Evolutionary conservation across 139 green algal genomes (phyloP).

Genomic region (Chlorella vulgaris): DNA sequence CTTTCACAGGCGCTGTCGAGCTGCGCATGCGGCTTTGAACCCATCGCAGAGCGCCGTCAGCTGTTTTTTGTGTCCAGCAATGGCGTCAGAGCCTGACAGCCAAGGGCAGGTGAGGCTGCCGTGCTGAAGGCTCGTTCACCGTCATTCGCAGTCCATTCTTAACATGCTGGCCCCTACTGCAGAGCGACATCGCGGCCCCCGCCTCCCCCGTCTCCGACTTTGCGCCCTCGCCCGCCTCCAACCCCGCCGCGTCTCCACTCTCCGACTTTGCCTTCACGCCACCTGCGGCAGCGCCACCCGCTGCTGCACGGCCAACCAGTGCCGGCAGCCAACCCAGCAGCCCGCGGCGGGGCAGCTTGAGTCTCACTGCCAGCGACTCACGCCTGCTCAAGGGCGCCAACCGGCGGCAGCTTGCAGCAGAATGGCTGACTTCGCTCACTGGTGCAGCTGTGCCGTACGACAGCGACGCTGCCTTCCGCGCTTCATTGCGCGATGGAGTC

Average conservation of each 20-base stretch:
- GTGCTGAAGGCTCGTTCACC: not conserved
- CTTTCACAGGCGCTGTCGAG: not conserved
- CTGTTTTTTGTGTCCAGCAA: not conserved
- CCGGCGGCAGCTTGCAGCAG: slow-evolving; percentile 41
- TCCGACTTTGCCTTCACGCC: slow-evolving; percentile 19
- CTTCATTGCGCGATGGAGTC: slow-evolving; percentile 59
- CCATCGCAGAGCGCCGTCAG: not conserved
- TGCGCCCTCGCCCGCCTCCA: slow-evolving; percentile 18
- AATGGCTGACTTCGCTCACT: slow-evolving; percentile 58
- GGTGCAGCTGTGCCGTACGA: slow-evolving; percentile 46
- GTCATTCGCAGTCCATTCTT: not conserved
- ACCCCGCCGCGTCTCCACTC: not conserved
- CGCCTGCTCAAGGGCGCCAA: not conserved
- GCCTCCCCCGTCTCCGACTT: not conserved
- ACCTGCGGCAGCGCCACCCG: not conserved
- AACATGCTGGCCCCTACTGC: not conserved
- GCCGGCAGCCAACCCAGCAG: not conserved
- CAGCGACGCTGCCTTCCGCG: slow-evolving; percentile 59
- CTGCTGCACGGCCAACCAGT: not conserved
- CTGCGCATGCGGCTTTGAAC: not conserved
- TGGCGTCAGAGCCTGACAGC: not conserved
- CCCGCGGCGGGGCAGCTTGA: not conserved
- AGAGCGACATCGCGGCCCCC: not conserved
- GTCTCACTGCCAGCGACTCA: not conserved
- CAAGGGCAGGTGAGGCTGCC: not conserved